phyloP scores from a whole-genome alignment of 2,329 filamentous ascomycete genomes.

The Curvularia spicifera region DNA sequence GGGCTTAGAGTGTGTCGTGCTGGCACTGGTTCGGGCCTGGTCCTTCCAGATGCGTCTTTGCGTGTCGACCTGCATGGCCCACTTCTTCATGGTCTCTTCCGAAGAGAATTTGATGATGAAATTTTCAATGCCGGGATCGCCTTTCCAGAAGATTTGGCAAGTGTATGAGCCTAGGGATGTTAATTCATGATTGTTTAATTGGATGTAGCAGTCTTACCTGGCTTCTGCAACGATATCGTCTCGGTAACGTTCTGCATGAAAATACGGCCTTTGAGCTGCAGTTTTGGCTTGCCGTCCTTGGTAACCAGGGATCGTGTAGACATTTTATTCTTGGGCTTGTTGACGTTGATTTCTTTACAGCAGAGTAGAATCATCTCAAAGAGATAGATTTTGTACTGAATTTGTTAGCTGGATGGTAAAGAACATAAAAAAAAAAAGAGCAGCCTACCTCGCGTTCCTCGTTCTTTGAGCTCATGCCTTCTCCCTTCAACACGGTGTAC shows the following conservation, averaged over 20 bases:
- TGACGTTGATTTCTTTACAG: slow-evolving; percentile 91
- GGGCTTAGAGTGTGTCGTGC: slow-evolving; percentile 57
- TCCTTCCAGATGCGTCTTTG: slow-evolving; percentile 67
- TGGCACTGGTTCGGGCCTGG: slow-evolving; percentile 58
- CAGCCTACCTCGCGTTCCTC: slow-evolving; percentile 82
- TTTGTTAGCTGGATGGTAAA: slow-evolving; percentile 11
- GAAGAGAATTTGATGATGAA: slow-evolving; percentile 93
- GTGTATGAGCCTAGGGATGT: slow-evolving; percentile 76
- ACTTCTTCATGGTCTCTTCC: slow-evolving; percentile 92
- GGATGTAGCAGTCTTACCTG: slow-evolving; percentile 65
- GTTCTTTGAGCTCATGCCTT: slow-evolving; percentile 76
- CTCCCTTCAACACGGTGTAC: slow-evolving; percentile 85
- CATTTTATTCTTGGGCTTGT: slow-evolving; percentile 75
- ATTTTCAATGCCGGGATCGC: slow-evolving; percentile 92
- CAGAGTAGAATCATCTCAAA: slow-evolving; percentile 95
- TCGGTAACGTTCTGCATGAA: slow-evolving; percentile 99
- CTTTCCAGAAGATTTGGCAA: slow-evolving; percentile 98
- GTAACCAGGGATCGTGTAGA: slow-evolving; percentile 72
- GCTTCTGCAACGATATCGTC: slow-evolving; percentile 84
- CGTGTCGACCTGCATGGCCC: slow-evolving; percentile 78
- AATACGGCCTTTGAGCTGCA: slow-evolving; percentile 95
- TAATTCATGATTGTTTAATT: background rate
- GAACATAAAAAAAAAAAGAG: background rate
- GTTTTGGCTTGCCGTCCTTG: slow-evolving; percentile 73
- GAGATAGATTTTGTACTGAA: slow-evolving; percentile 93